Evolutionary conservation across 345 rosid species (phyloP).

Genomic region (Sonneratia caseolaris): DNA sequence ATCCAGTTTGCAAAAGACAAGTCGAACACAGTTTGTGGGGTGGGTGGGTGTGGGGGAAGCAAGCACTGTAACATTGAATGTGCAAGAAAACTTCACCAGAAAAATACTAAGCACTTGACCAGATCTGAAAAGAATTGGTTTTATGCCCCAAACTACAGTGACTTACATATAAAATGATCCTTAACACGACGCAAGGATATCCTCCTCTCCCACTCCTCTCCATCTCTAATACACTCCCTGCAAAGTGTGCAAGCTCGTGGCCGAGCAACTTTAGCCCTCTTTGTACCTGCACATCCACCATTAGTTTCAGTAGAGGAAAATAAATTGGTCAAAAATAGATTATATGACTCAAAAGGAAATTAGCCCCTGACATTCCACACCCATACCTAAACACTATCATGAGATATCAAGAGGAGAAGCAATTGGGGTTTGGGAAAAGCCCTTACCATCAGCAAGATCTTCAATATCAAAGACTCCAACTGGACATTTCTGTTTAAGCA

Average conservation of each 20-base stretch:
- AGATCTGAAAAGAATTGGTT: neutral
- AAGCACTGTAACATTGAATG: no score
- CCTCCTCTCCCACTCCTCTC: conserved; percentile 43
- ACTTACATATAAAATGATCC: conserved; percentile 90
- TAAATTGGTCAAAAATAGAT: neutral
- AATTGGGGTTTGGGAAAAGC: neutral
- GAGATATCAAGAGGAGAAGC: neutral
- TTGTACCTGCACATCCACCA: conserved; percentile 40
- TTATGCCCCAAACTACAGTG: no score
- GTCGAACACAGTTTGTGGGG: neutral
- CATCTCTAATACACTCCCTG: conserved; percentile 71
- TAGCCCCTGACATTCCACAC: neutral
- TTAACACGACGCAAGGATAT: conserved; percentile 58
- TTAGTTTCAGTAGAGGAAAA: neutral
- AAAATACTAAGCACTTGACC: neutral
- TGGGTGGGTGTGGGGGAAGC: no score
- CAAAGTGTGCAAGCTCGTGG: conserved; percentile 84
- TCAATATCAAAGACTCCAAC: conserved; percentile 81
- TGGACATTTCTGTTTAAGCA: conserved; percentile 60
- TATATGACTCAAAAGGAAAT: neutral
- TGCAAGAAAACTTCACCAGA: neutral
- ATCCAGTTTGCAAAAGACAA: neutral
- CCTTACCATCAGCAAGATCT: conserved; percentile 74
- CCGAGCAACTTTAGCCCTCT: conserved; percentile 65
- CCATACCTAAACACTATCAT: neutral